phyloP scores from a whole-genome alignment of 176 grass and related monocot genomes.

The Oryza nivara region DNA sequence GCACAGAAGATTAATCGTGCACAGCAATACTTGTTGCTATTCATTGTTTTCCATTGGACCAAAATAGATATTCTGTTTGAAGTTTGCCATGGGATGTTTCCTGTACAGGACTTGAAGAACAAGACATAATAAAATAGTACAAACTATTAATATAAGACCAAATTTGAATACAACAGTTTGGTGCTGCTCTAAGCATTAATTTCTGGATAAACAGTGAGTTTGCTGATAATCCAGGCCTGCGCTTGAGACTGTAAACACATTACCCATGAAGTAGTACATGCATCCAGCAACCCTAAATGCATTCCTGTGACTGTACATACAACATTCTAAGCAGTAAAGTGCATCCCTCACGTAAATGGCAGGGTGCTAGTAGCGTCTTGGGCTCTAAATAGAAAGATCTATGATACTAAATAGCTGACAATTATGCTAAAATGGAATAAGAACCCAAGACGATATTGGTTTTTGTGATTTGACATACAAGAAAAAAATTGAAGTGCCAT shows the following conservation, averaged over 20 bases:
- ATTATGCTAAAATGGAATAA: neutral
- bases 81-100: neutral
- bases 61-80: neutral
- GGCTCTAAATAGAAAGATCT: neutral
- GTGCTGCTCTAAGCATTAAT: constrained; percentile 1
- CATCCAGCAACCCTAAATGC: neutral
- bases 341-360: neutral
- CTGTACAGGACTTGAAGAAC: neutral
- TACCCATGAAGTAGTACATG: too few relatives aligned
- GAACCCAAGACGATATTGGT: constrained; percentile 2
- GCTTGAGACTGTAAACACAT: too few relatives aligned
- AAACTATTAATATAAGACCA: neutral
- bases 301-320: neutral
- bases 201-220: too few relatives aligned
- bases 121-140: neutral
- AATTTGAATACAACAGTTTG: constrained; percentile 13
- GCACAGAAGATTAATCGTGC: neutral
- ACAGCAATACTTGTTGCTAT: neutral
- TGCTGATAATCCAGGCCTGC: too few relatives aligned
- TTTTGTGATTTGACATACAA: neutral
- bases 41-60: constrained; percentile 1
- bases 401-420: neutral
- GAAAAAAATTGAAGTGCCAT: neutral
- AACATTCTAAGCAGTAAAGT: neutral
- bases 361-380: neutral